Evolutionary conservation across 2,329 filamentous ascomycete genomes (phyloP), one percentile per base, ranked within the genome.

Genomic region (Diaporthe sp.): DNA sequence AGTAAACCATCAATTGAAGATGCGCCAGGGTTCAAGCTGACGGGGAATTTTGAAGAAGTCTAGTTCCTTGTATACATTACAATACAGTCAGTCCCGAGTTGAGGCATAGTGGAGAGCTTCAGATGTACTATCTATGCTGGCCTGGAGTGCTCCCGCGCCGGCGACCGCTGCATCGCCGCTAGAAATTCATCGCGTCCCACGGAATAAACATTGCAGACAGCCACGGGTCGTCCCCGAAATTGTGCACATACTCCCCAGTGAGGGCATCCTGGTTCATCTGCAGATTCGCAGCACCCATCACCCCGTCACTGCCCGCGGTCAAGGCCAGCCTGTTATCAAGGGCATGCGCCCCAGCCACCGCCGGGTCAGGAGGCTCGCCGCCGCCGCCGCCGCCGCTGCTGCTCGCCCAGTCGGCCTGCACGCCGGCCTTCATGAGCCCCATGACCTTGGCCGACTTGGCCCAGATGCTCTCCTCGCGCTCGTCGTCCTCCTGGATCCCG

Each of bases 161-260:
- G 22, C 22, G 3, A 15, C 13, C 15, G 9, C 22, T 22, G 13
- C 17, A 25, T 20, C 13, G 20, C 47, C 9, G 12, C 25, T 63
- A 77, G 42, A 75, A 73, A 47, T 77, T 75, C 73, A 75, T 73
- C 3, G 74, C 71, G 31, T 77, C 72, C 76, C 74, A 76, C 15
- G 76, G 74, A 13, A 74, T 70, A 42, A 76, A 77, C 28, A 76
- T 76, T 6, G 74, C 76, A 25, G 76, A 77, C 10, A 77, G 68
- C 75, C 76, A 77, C 9, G 71, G 74, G 13, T 77, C 76, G 51
- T 76, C 74, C 3, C 44, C 71, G 25, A 76, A 73, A 34, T 71
- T 74, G 13, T 42, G 53, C 47, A 76, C 44, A 17, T 71, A 76
- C 2, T 72, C 63, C 55, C 65, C 67, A 1, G 58, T 60, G 20